These are phyloP conservation scores for Xylaria sp. DNA, from an alignment of 2,329 filamentous ascomycete species.

Conservation along the genomic window DNA sequence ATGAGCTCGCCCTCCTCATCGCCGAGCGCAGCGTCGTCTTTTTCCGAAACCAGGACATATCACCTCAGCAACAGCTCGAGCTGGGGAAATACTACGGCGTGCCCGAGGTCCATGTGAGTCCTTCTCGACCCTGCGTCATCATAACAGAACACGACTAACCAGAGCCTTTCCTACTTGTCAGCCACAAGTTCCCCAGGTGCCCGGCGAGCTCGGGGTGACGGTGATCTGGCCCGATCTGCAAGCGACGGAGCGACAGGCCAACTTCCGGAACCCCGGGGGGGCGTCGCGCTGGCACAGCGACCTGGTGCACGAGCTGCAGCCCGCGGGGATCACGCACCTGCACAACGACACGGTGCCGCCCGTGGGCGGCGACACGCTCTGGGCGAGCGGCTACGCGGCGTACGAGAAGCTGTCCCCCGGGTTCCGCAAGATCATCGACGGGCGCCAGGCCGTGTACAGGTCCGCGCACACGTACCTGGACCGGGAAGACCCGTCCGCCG, in stretches of 20 bases:
- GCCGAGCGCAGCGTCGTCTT: constrained; percentile 74
- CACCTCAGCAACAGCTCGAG: constrained; percentile 70
- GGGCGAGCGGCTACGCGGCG: constrained; percentile 75
- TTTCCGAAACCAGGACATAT: constrained; percentile 70
- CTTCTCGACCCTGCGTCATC: background rate
- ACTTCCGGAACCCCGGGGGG: constrained; percentile 74
- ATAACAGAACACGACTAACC: background rate
- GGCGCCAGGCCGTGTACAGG: constrained; percentile 70
- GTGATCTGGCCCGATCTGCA: constrained; percentile 77
- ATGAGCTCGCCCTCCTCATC: constrained; percentile 70
- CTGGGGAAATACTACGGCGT: constrained; percentile 72
- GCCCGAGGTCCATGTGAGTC: constrained; percentile 72
- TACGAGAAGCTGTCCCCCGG: constrained; percentile 78
- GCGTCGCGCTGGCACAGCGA: constrained; percentile 76
- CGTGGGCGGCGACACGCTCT: constrained; percentile 76
- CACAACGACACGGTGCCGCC: constrained; percentile 75
- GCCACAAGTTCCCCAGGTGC: constrained; percentile 77
- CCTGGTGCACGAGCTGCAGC: constrained; percentile 75
- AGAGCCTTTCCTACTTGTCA: constrained; percentile 43
- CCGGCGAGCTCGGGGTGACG: constrained; percentile 70
- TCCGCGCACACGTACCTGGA: constrained; percentile 75
- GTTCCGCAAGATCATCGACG: constrained; percentile 77
- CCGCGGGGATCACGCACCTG: constrained; percentile 75
- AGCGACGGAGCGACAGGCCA: constrained; percentile 68
- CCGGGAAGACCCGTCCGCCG: constrained; percentile 66